Base-by-base conservation (phyloP, 2,329 filamentous ascomycete species). In the Bertia moriformis region DNA sequence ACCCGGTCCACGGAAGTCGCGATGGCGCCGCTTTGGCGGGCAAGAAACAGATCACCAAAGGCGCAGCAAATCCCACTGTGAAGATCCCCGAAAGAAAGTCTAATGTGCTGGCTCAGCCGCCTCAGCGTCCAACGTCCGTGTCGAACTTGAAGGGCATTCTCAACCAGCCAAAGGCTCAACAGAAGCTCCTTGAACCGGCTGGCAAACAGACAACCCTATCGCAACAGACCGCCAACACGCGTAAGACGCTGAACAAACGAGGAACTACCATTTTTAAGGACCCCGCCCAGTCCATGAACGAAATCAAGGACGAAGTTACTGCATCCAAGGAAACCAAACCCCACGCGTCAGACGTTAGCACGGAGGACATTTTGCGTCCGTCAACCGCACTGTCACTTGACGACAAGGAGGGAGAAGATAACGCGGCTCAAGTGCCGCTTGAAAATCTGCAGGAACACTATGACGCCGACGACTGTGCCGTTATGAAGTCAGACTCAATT, bases 51-150 rank as follows among this genome's bases (percentile, higher is more conserved):
- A 10, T 29, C 24, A n/a, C n/a, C n/a, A 29, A 29, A 29, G 24
- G 10, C 10, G 24, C 24, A n/a, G 24, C 10, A n/a, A 29, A 29
- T 10, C 10, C 24, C 10, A 10, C 24, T n/a, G 32, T 18, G 7
- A 18, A 14, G 12, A 35, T 12, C 10, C 32, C 32, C 7, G 32
- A 13, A 15, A 35, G 15, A 12, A 35, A 18, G 15, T 7, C 32
- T 7, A 29, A 10, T n/a, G 15, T 17, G 12, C 15, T 35, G 12
- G 10, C 32, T 10, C 32, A 35, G 17, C 32, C 32, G 10, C 10
- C 32, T 35, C 32, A 35, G 15, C 32, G 32, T 17, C 32, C 32
- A 13, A 35, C 17, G 32, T 35, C 32, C 12, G 17, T 35, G 32
- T 14, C 32, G 7, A 17, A 15, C 7, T 15, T 35, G 32, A 35